Evolutionary conservation across 2,329 filamentous ascomycete species (phyloP).

Genomic region (Mycosphaerella sp.): DNA sequence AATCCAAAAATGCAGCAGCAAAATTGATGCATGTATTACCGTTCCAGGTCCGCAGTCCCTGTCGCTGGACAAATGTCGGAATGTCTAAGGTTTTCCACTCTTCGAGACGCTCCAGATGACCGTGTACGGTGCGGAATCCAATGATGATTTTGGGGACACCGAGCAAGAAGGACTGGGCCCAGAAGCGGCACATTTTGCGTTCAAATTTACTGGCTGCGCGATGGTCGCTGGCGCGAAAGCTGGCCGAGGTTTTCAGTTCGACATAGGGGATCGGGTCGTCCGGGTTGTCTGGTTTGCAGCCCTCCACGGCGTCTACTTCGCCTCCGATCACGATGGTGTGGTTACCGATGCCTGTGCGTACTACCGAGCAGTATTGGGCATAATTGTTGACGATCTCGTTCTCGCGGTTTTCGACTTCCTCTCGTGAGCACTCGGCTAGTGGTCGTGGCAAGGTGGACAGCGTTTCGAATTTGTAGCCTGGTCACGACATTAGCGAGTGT

Average conservation of each 20-base stretch:
- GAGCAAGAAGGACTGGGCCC: slow-evolving; percentile 92
- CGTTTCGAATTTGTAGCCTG: slow-evolving; percentile 95
- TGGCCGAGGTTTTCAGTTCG: slow-evolving; percentile 77
- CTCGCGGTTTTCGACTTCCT: slow-evolving; percentile 71
- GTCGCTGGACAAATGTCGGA: slow-evolving; percentile 64
- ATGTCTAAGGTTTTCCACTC: slow-evolving; percentile 75
- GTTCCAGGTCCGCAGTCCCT: slow-evolving; percentile 69
- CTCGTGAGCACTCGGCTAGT: slow-evolving; percentile 66
- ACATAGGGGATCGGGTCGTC: slow-evolving; percentile 79
- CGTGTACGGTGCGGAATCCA: slow-evolving; percentile 70
- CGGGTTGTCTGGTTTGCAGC: slow-evolving; percentile 60
- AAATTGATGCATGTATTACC: slow-evolving; percentile 94
- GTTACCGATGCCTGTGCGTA: slow-evolving; percentile 77
- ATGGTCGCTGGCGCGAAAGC: slow-evolving; percentile 43
- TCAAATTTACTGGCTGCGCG: slow-evolving; percentile 71
- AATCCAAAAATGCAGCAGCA: slow-evolving; percentile 63
- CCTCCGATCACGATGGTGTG: slow-evolving; percentile 73
- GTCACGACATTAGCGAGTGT: neutral
- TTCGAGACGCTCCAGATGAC: slow-evolving; percentile 64
- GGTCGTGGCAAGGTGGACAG: slow-evolving; percentile 67
- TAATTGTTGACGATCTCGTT: slow-evolving; percentile 73
- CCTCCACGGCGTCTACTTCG: slow-evolving; percentile 92
- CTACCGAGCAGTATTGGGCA: slow-evolving; percentile 92
- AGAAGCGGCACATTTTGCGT: slow-evolving; percentile 81
- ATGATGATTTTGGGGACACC: slow-evolving; percentile 89